Percentiles rank a stretch among this genome's conserved stretches.
phyloP scores from a whole-genome alignment of 768 basidiomycete genomes.

The Tulasnella sp. region DNA sequence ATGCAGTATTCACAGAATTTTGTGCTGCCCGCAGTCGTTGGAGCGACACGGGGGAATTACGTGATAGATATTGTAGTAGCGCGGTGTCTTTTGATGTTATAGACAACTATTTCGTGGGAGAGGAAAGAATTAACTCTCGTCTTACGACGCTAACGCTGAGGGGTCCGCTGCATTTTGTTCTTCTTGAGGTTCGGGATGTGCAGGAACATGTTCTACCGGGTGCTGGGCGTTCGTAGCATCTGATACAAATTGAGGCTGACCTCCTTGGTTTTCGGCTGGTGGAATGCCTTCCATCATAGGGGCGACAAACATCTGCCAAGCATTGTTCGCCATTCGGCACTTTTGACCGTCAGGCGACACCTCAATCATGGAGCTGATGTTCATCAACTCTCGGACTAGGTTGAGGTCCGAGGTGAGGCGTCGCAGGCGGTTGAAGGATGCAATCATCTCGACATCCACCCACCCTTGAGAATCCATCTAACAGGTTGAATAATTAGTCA shows the following conservation, averaged over 20 bases:
- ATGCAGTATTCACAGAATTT: background rate
- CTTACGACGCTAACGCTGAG: background rate
- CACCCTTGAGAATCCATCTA: constrained; percentile 89
- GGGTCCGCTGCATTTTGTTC: background rate
- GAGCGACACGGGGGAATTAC: background rate
- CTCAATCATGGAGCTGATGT: constrained; percentile 59
- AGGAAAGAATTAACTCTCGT: background rate
- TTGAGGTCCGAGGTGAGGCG: constrained; percentile 48
- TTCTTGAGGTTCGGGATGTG: background rate
- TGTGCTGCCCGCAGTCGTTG: background rate
- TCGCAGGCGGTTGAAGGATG: constrained; percentile 80
- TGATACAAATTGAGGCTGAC: background rate
- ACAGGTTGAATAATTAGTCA: constrained; percentile 8
- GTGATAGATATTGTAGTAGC: background rate
- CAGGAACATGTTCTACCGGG: background rate
- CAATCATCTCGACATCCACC: constrained; percentile 72
- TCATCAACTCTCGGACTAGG: constrained; percentile 63
- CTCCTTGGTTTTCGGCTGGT: background rate
- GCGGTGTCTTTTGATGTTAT: background rate
- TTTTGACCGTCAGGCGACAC: constrained; percentile 45
- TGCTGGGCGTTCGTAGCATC: background rate
- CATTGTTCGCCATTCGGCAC: constrained; percentile 55
- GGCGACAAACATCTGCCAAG: constrained; percentile 55
- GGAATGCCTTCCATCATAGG: constrained; percentile 31
- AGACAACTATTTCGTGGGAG: background rate